A percentile compares a stretch with the other conserved stretches of the same genome.
Conservation (phyloP, 257 asterid genomes). For the Fraxinus quadrangulata region DNA sequence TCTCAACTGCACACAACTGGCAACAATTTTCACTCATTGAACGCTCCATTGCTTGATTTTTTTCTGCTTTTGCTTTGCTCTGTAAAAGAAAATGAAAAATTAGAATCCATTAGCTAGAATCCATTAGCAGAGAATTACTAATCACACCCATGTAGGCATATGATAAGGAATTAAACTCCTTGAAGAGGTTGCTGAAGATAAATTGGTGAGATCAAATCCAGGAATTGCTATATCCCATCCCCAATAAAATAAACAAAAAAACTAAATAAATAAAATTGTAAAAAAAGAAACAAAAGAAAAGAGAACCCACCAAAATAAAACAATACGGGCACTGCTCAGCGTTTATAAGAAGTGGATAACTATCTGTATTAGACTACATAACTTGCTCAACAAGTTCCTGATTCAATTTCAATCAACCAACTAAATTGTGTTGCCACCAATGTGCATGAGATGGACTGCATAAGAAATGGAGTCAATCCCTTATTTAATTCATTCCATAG, state of each 20-base stretch:
- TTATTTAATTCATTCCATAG: neutral
- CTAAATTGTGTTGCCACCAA: neutral
- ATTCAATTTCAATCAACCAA: neutral
- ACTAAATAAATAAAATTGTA: neutral
- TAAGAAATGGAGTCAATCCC: neutral
- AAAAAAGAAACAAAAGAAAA: neutral
- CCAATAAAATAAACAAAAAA: neutral
- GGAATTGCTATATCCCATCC: conserved; percentile 8
- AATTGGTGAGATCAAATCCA: conserved; percentile 19
- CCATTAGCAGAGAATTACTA: conserved; percentile 15
- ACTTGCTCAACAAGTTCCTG: neutral
- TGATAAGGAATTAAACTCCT: conserved; percentile 13
- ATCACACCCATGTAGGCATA: conserved; percentile 13
- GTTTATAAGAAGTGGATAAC: neutral
- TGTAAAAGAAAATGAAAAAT: conserved; percentile 34
- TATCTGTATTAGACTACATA: neutral
- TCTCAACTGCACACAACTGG: conserved; percentile 99
- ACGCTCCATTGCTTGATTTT: conserved; percentile 89
- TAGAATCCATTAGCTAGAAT: conserved; percentile 5
- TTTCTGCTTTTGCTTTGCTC: conserved; percentile 95
- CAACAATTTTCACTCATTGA: conserved; percentile 91
- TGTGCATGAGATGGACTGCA: neutral
- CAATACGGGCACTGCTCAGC: neutral
- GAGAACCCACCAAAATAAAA: neutral
- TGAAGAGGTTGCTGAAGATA: conserved; percentile 16